A percentile compares a stretch with the other conserved stretches of the same genome.
Conservation (phyloP, 2,329 filamentous ascomycete genomes). For the Fusarium falciforme region DNA sequence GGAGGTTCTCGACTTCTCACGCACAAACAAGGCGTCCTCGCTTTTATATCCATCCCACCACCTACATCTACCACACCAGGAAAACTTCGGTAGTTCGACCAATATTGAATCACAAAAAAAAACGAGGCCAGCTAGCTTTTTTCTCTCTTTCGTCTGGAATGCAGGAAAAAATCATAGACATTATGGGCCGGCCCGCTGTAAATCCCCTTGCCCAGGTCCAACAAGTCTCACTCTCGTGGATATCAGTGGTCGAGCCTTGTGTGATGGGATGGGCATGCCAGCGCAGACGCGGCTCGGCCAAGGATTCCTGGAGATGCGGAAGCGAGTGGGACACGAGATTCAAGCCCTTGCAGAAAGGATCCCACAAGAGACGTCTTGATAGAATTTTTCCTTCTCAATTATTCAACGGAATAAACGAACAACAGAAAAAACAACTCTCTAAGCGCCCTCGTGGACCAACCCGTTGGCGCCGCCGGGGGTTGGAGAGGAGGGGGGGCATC, state of each 20-base stretch:
- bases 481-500: conserved; percentile 26
- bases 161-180: conserved; percentile 19
- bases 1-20: not conserved
- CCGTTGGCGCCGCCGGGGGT: conserved; percentile 14
- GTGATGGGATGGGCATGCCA: conserved; percentile 14
- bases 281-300: conserved; percentile 26
- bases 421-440: conserved; percentile 9
- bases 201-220: conserved; percentile 1
- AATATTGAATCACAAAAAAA: not conserved
- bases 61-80: not conserved
- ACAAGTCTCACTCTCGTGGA: conserved; percentile 18
- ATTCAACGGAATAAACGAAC: not conserved
- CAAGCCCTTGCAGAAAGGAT: conserved; percentile 21
- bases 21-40: not conserved
- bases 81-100: not conserved
- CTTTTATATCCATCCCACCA: not conserved
- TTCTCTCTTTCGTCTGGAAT: not conserved
- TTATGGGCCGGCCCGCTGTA: conserved; percentile 32
- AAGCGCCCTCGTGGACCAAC: conserved; percentile 37
- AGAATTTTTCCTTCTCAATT: not conserved
- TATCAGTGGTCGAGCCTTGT: conserved; percentile 1
- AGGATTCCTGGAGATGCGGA: conserved; percentile 2
- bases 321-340: conserved; percentile 11
- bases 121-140: not conserved
- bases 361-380: not conserved